These are phyloP conservation scores for Blastobotrys arbuscula DNA, from an alignment of 1,139 yeast species.

Conservation along the genomic window DNA sequence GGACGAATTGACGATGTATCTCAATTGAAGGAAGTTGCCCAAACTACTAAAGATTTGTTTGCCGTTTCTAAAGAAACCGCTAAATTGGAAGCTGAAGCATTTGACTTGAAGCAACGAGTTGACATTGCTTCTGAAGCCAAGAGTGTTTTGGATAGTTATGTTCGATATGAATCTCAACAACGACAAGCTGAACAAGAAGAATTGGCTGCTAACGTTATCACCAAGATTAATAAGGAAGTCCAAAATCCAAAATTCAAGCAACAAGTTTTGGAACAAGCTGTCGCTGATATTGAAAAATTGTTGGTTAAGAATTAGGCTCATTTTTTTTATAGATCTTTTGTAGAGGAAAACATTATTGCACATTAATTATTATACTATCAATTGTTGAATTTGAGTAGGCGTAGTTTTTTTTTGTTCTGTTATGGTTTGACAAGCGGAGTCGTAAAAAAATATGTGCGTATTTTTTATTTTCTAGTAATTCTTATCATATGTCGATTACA, in stretches of 20 bases:
- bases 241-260: conserved; percentile 91
- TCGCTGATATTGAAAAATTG: conserved; percentile 84
- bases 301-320: conserved; percentile 37
- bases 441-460: too few relatives aligned
- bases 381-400: too few relatives aligned
- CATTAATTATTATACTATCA: too few relatives aligned
- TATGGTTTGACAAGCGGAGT: too few relatives aligned
- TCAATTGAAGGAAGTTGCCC: conserved; percentile 85
- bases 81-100: conserved; percentile 87
- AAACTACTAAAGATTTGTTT: conserved; percentile 85
- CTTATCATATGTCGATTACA: too few relatives aligned
- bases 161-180: conserved; percentile 93
- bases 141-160: conserved; percentile 97
- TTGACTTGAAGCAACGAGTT: conserved; percentile 86
- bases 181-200: conserved; percentile 96
- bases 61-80: conserved; percentile 96
- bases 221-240: conserved; percentile 83
- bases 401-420: too few relatives aligned
- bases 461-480: too few relatives aligned
- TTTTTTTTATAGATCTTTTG: not conserved
- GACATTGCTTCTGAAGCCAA: conserved; percentile 87
- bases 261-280: conserved; percentile 81
- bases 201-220: conserved; percentile 76
- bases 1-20: conserved; percentile 84
- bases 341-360: too few relatives aligned